Evolutionary conservation across 106 monocot genomes (phyloP).

Genomic region (Dendrobium catenatum): DNA sequence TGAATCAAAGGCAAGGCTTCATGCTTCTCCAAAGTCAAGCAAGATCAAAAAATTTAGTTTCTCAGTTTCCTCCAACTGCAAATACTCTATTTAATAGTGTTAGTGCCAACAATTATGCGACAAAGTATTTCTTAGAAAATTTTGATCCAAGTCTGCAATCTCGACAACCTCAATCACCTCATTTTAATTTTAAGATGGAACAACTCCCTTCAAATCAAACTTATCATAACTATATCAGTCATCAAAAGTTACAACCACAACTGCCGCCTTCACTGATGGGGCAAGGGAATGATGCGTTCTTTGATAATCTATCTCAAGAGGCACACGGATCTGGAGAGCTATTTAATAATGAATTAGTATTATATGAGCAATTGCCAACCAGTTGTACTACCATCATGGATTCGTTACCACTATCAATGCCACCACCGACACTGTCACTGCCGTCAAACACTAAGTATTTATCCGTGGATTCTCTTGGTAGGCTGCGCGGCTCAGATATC

Average conservation of each 20-base stretch:
- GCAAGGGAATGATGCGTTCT: constrained; percentile 14
- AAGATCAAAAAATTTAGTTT: neutral
- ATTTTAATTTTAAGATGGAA: constrained; percentile 30
- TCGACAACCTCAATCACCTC: neutral
- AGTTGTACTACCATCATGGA: neutral
- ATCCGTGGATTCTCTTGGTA: neutral
- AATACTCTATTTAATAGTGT: neutral
- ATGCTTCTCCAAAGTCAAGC: neutral
- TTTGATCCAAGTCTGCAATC: constrained; percentile 2
- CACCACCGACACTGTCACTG: neutral
- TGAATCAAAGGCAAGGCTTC: neutral
- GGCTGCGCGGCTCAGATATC: neutral
- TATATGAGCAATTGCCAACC: neutral
- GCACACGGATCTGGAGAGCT: neutral
- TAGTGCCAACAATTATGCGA: neutral
- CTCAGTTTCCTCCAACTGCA: neutral
- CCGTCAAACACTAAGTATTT: neutral
- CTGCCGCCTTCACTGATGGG: neutral
- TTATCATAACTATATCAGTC: neutral
- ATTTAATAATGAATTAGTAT: neutral
- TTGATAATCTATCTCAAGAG: constrained; percentile 41
- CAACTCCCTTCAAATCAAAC: constrained; percentile 61
- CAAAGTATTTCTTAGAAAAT: constrained; percentile 5
- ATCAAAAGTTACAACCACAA: neutral
- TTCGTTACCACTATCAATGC: no score